These are phyloP conservation scores for Clavispora carvajalis DNA, from an alignment of 805 yeast genomes.

Conservation along the genomic window DNA sequence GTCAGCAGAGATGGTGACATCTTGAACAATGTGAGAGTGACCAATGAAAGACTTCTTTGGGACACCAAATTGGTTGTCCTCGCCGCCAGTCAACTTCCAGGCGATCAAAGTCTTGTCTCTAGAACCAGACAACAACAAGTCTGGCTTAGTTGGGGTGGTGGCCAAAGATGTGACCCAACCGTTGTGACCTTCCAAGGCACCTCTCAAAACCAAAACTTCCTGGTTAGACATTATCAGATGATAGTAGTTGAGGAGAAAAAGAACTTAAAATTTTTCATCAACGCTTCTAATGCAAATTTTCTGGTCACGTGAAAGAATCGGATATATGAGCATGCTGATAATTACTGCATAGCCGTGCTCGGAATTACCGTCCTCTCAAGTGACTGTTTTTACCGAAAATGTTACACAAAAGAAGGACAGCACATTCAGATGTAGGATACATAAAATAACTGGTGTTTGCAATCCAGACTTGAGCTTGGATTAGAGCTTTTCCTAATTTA, in stretches of 20 bases:
- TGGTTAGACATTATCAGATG: slow-evolving; percentile 58
- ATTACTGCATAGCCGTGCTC: slow-evolving; percentile 28
- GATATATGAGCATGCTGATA: slow-evolving; percentile 22
- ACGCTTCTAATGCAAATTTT: slow-evolving; percentile 9
- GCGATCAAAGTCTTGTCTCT: slow-evolving; percentile 98
- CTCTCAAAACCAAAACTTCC: slow-evolving; percentile 99
- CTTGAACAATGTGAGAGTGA: slow-evolving; percentile 99
- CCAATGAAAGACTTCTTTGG: slow-evolving; percentile 97
- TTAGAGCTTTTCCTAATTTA: no score
- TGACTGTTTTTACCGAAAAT: slow-evolving; percentile 34
- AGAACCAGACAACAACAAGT: slow-evolving; percentile 94
- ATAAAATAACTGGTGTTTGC: no score
- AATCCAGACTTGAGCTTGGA: no score
- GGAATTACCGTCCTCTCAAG: slow-evolving; percentile 31
- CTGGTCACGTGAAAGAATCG: slow-evolving; percentile 15
- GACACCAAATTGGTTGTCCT: slow-evolving; percentile 88
- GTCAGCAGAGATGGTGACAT: slow-evolving; percentile 95
- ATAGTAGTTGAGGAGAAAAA: slow-evolving; percentile 2
- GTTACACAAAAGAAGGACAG: slow-evolving; percentile 1
- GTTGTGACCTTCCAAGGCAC: slow-evolving; percentile 88
- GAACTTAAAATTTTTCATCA: slow-evolving; percentile 3
- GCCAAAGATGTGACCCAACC: slow-evolving; percentile 98
- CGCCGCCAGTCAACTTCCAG: slow-evolving; percentile 96
- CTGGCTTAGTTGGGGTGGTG: slow-evolving; percentile 97
- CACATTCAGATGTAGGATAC: no score